Percentiles rank a stretch among this genome's conserved stretches.
phyloP scores from a whole-genome alignment of 768 basidiomycete species.

The Suillus ampliporus region DNA sequence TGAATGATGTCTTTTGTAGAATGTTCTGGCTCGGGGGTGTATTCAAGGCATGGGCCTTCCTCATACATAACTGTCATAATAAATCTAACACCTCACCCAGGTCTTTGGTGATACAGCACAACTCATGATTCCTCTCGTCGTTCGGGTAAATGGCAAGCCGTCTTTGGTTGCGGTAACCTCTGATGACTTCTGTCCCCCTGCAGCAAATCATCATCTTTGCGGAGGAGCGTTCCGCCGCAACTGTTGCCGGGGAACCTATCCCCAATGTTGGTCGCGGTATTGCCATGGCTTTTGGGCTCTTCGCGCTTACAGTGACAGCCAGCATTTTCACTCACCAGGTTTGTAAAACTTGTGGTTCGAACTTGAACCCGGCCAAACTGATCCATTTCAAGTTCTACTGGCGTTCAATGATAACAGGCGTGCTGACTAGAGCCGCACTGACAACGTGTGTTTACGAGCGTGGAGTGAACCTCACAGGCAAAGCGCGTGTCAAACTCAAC shows the following conservation, averaged over 20 bases:
- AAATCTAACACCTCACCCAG: constrained; percentile 32
- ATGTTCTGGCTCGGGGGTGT: constrained; percentile 68
- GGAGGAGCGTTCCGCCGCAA: constrained; percentile 50
- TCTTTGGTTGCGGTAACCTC: no score
- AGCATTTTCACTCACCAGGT: constrained; percentile 71
- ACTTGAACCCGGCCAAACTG: not conserved
- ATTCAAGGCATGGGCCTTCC: constrained; percentile 51
- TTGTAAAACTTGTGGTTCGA: not conserved
- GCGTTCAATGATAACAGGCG: constrained; percentile 69
- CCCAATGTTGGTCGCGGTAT: constrained; percentile 59
- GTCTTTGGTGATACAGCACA: constrained; percentile 65
- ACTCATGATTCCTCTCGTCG: constrained; percentile 67
- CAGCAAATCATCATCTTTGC: constrained; percentile 67
- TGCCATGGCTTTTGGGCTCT: constrained; percentile 62
- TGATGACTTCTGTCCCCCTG: constrained; percentile 5
- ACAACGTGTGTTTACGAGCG: constrained; percentile 55
- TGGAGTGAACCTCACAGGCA: constrained; percentile 55
- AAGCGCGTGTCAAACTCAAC: constrained; percentile 63
- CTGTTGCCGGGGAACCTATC: constrained; percentile 36
- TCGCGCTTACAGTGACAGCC: constrained; percentile 52
- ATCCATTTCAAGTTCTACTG: constrained; percentile 62
- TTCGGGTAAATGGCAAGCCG: constrained; percentile 47
- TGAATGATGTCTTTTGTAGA: constrained; percentile 63
- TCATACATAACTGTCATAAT: not conserved
- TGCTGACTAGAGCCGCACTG: constrained; percentile 66